Evolutionary conservation across 139 green algal genomes (phyloP).

Genomic region (Pseudopediastrum boryanum): DNA sequence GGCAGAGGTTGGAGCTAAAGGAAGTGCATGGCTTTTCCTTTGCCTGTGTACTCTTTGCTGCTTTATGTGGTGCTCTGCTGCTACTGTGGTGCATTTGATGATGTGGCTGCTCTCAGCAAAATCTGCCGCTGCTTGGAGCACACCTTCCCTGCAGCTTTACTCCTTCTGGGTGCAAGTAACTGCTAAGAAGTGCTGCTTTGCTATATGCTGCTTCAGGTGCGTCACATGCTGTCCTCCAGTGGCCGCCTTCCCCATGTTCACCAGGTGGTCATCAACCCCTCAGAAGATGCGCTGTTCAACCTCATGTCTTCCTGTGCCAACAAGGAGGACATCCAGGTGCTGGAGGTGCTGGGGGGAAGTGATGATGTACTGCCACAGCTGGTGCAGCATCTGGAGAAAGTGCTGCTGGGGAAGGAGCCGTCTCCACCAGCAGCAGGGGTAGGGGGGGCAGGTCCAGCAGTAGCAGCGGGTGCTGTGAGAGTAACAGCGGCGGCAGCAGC

Average conservation of each 20-base stretch:
- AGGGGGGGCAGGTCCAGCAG: not conserved
- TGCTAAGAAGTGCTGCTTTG: too few relatives aligned
- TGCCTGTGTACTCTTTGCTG: not conserved
- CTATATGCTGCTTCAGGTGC: not conserved
- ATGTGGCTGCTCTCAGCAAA: not conserved
- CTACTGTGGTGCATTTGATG: not conserved
- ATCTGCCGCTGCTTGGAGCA: not conserved
- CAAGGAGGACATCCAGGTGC: constrained; percentile 54
- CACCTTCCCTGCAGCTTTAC: not conserved
- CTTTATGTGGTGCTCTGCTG: not conserved
- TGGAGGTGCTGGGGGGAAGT: constrained; percentile 67
- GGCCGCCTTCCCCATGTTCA: not conserved
- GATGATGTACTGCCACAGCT: constrained; percentile 69
- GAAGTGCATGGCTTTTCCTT: too few relatives aligned
- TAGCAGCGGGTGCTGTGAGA: constrained; percentile 14
- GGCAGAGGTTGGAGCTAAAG: too few relatives aligned
- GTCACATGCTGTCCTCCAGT: not conserved
- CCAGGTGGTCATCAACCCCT: constrained; percentile 80
- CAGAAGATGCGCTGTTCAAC: constrained; percentile 85
- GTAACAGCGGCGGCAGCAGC: constrained; percentile 31
- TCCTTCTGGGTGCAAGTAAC: not conserved
- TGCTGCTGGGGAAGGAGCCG: not conserved
- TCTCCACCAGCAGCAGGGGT: not conserved
- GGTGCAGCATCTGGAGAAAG: constrained; percentile 29
- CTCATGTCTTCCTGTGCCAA: constrained; percentile 75